Percentiles rank a stretch among this genome's conserved stretches.
Evolutionary conservation across 2,329 filamentous ascomycete genomes (phyloP).

Genomic region (Alternaria sp.): DNA sequence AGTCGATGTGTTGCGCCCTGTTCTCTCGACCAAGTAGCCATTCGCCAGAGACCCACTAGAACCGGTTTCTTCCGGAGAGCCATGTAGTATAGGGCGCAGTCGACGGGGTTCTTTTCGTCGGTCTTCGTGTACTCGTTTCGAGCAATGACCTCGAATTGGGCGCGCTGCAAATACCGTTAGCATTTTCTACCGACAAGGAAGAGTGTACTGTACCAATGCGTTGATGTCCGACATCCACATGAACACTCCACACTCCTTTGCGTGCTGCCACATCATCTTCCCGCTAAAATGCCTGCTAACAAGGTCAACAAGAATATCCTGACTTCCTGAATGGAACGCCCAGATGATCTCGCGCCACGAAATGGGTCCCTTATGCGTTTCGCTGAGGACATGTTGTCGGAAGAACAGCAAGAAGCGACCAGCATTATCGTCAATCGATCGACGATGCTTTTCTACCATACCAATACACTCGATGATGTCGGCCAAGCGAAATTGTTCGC

Average conservation of each 20-base stretch:
- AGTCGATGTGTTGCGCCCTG: slow-evolving; percentile 80
- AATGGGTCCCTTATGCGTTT: slow-evolving; percentile 67
- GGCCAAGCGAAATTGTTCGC: slow-evolving; percentile 84
- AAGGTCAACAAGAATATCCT: slow-evolving; percentile 88
- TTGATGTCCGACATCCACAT: slow-evolving; percentile 87
- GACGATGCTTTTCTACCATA: slow-evolving; percentile 82
- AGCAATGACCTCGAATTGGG: slow-evolving; percentile 88
- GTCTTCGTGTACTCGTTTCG: slow-evolving; percentile 91
- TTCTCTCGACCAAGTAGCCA: slow-evolving; percentile 88
- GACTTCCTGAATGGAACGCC: slow-evolving; percentile 83
- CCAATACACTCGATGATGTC: slow-evolving; percentile 86
- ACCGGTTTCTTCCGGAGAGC: slow-evolving; percentile 90
- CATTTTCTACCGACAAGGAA: not conserved
- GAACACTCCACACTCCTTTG: slow-evolving; percentile 85
- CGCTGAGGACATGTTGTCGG: slow-evolving; percentile 76
- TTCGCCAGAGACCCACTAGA: slow-evolving; percentile 90
- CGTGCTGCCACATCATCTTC: slow-evolving; percentile 82
- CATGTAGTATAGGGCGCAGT: slow-evolving; percentile 90
- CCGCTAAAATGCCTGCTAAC: slow-evolving; percentile 80
- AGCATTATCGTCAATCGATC: slow-evolving; percentile 89
- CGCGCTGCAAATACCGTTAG: slow-evolving; percentile 55
- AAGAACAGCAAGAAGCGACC: slow-evolving; percentile 88
- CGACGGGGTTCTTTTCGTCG: slow-evolving; percentile 85
- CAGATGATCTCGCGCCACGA: slow-evolving; percentile 79
- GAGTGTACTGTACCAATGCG: slow-evolving; percentile 68